A percentile compares a stretch with the other conserved stretches of the same genome.
Evolutionary conservation across 345 rosid genomes (phyloP).

Genomic region (Ailanthus altissimus): DNA sequence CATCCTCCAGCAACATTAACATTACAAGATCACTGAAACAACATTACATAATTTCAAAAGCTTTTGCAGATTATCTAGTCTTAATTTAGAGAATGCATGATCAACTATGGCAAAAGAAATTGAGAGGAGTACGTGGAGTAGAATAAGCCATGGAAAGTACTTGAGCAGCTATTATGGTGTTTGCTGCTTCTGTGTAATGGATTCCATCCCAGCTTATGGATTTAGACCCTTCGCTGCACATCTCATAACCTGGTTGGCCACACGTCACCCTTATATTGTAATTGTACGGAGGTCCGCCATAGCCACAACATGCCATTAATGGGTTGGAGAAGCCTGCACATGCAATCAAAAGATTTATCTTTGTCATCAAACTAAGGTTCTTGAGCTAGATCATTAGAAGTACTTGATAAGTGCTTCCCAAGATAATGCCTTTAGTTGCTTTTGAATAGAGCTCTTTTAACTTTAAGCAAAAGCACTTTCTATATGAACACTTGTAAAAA

Average conservation of each 20-base stretch:
- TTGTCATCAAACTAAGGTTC: neutral
- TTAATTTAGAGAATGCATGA: neutral
- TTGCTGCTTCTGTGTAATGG: conserved; percentile 81
- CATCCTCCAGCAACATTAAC: neutral
- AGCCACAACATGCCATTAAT: conserved; percentile 81
- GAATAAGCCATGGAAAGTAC: conserved; percentile 62
- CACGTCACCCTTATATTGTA: conserved; percentile 64
- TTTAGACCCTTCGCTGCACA: conserved; percentile 50
- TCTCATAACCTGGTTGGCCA: conserved; percentile 49
- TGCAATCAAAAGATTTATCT: neutral
- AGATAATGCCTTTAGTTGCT: neutral
- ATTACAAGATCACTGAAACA: neutral
- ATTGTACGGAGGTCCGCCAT: conserved; percentile 87
- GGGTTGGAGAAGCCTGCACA: conserved; percentile 66
- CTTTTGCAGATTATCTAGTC: neutral
- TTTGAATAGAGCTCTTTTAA: neutral
- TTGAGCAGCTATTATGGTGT: conserved; percentile 54
- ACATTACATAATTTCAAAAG: neutral
- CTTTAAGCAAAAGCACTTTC: neutral
- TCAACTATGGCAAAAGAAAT: conserved; percentile 54
- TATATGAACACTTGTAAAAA: neutral
- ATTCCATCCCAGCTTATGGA: conserved; percentile 76
- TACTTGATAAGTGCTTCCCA: neutral
- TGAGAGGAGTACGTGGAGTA: conserved; percentile 46
- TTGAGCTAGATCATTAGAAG: neutral